These are phyloP conservation scores for Beauveria australis DNA, from an alignment of 2,329 filamentous ascomycete genomes.

Conservation along the genomic window DNA sequence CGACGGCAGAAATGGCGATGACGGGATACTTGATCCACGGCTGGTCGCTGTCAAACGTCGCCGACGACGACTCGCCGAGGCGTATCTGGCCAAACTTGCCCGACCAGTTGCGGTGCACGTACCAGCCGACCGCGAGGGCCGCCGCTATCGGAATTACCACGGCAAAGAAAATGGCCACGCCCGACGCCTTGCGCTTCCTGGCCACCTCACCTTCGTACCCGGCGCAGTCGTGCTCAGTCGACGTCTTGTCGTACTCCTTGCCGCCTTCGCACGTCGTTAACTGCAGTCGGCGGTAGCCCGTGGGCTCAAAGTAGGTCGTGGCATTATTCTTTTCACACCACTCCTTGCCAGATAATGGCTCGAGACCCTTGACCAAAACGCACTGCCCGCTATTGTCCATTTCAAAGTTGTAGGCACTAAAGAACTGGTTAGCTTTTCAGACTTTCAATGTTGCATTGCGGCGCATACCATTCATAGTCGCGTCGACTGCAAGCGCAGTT, in stretches of 20 bases:
- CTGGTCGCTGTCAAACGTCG: conserved; percentile 57
- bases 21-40: conserved; percentile 79
- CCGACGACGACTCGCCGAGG: conserved; percentile 59
- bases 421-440: conserved; percentile 18
- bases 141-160: conserved; percentile 66
- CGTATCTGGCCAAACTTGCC: conserved; percentile 88
- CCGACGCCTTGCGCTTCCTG: conserved; percentile 59
- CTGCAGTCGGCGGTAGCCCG: conserved; percentile 82
- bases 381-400: conserved; percentile 71
- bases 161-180: conserved; percentile 74
- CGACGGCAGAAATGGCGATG: conserved; percentile 57
- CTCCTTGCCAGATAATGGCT: conserved; percentile 44
- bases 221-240: conserved; percentile 51
- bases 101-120: conserved; percentile 75
- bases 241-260: conserved; percentile 61
- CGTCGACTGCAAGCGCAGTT: conserved; percentile 78
- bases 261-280: conserved; percentile 81
- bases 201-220: conserved; percentile 77
- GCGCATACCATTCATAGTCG: conserved; percentile 84
- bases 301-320: conserved; percentile 75
- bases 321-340: conserved; percentile 53
- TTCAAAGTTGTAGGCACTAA: conserved; percentile 88
- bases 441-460: not conserved
- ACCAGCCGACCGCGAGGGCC: conserved; percentile 71
- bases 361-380: conserved; percentile 63